Evolutionary conservation across 768 basidiomycete species (phyloP).

Genomic region (Zangia roseola): DNA sequence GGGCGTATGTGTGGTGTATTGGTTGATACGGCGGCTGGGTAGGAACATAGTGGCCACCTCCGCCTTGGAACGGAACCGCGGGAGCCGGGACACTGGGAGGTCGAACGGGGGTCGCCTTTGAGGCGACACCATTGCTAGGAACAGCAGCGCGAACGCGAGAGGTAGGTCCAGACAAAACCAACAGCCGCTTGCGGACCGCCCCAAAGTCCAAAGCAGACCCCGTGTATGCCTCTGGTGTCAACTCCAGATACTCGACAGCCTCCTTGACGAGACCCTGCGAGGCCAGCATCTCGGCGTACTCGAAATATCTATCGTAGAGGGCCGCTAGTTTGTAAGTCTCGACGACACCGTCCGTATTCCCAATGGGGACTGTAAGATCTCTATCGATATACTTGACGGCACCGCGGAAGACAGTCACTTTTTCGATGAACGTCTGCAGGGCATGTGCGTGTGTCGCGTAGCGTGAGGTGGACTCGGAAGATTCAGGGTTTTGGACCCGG

Average conservation of each 20-base stretch:
- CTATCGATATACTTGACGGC: conserved; percentile 79
- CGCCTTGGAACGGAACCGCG: conserved; percentile 18
- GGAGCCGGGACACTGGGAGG: conserved; percentile 34
- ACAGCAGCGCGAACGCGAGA: conserved; percentile 8
- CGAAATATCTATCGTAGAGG: conserved; percentile 91
- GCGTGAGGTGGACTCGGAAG: conserved; percentile 45
- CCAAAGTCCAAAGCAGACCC: conserved; percentile 49
- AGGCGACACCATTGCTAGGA: conserved; percentile 29
- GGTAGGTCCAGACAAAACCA: conserved; percentile 36
- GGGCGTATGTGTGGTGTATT: conserved; percentile 11
- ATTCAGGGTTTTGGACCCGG: conserved; percentile 40
- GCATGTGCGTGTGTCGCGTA: conserved; percentile 84
- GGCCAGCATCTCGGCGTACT: conserved; percentile 91
- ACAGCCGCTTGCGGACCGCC: conserved; percentile 46
- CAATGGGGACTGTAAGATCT: conserved; percentile 51
- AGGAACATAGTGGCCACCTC: conserved; percentile 17
- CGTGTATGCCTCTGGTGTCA: conserved; percentile 78
- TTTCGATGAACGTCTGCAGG: conserved; percentile 92
- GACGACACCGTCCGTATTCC: conserved; percentile 38
- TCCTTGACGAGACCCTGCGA: conserved; percentile 87
- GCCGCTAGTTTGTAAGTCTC: conserved; percentile 79
- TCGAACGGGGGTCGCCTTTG: conserved; percentile 7
- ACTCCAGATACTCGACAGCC: conserved; percentile 73
- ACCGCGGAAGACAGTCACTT: conserved; percentile 89
- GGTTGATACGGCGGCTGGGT: conserved; percentile 36